phyloP scores from a whole-genome alignment of 2,329 filamentous ascomycete species.

The Claviceps sp. region DNA sequence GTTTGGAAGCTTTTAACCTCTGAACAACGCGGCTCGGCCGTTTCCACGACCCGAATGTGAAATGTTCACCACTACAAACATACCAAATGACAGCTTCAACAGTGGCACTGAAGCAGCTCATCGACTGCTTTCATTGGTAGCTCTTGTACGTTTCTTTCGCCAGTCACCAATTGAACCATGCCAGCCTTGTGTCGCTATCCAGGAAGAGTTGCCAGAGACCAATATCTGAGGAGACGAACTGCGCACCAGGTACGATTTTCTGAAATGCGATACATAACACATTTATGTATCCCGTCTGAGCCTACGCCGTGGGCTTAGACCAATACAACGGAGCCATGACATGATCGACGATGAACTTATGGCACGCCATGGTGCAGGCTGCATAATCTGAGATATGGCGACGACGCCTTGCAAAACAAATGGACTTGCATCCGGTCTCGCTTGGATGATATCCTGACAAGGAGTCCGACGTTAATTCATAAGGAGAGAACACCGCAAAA shows the following conservation, averaged over 20 bases:
- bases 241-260: no score
- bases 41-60: not conserved
- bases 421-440: not conserved
- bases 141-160: not conserved
- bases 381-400: not conserved
- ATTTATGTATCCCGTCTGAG: not conserved
- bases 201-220: conserved; percentile 2
- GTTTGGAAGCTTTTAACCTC: not conserved
- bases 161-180: conserved; percentile 14
- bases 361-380: not conserved
- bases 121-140: not conserved
- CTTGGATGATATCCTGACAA: not conserved
- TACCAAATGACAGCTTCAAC: not conserved
- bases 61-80: not conserved
- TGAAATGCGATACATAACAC: not conserved
- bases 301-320: not conserved
- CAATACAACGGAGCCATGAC: no score
- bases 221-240: no score
- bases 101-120: not conserved
- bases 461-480: not conserved
- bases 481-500: not conserved
- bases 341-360: not conserved
- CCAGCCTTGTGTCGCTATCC: conserved; percentile 6
- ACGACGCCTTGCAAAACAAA: not conserved
- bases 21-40: not conserved